These are phyloP conservation scores for Botrytis byssoidea DNA, from an alignment of 2,329 filamentous ascomycete genomes.

Conservation along the genomic window DNA sequence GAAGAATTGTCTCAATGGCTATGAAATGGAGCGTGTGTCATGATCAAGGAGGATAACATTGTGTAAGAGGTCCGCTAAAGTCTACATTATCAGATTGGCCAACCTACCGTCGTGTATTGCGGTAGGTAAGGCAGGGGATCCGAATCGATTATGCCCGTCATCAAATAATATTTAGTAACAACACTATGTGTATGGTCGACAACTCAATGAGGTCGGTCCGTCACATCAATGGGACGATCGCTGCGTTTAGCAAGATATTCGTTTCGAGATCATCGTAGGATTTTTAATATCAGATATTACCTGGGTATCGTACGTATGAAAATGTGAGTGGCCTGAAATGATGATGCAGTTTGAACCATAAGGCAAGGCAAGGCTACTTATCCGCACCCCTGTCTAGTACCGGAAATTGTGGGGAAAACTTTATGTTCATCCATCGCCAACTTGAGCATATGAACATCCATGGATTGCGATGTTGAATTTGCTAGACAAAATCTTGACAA, in stretches of 20 bases:
- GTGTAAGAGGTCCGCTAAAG: too few species aligned
- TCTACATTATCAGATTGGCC: too few species aligned
- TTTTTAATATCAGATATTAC: not conserved
- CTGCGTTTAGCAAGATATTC: not conserved
- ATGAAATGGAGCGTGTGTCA: too few species aligned
- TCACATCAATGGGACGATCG: not conserved
- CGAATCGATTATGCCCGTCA: not conserved
- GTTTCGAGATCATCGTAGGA: not conserved
- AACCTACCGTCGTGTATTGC: too few species aligned
- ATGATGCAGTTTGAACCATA: not conserved
- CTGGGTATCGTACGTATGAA: not conserved
- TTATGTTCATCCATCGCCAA: not conserved
- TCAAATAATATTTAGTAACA: not conserved
- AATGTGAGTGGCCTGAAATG: not conserved
- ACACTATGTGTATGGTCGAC: not conserved
- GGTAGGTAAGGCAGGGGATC: not conserved
- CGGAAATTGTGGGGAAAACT: constrained; percentile 18
- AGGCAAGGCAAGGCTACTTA: not conserved
- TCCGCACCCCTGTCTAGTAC: constrained; percentile 9
- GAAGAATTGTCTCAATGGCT: too few species aligned
- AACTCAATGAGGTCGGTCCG: not conserved
- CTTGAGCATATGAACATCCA: constrained; percentile 7
- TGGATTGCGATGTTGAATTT: not conserved
- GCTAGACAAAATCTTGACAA: not conserved
- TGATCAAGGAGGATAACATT: too few species aligned